A percentile compares a stretch with the other conserved stretches of the same genome.
Evolutionary conservation across 1,284 basidiomycete species (phyloP).

Genomic region (Bondarzewia mesenterica): DNA sequence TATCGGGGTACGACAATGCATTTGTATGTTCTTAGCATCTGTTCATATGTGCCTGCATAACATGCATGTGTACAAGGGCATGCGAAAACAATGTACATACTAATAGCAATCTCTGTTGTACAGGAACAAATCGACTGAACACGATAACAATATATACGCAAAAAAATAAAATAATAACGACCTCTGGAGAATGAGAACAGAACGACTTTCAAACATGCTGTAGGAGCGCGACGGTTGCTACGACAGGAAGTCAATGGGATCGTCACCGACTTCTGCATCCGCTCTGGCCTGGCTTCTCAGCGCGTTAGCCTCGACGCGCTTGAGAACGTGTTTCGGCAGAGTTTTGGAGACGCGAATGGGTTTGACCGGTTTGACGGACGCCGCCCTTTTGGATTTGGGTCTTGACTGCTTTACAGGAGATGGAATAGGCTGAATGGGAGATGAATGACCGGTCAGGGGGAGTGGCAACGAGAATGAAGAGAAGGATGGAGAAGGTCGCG

Average conservation of each 20-base stretch:
- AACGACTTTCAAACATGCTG: not conserved
- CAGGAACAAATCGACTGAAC: no score
- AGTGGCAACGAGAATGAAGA: not conserved
- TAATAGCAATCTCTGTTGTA: no score
- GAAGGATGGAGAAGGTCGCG: no score
- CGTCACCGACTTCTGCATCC: not conserved
- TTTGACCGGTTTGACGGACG: not conserved
- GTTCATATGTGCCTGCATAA: no score
- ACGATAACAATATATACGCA: no score
- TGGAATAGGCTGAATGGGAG: not conserved
- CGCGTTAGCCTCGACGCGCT: constrained; percentile 21
- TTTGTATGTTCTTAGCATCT: no score
- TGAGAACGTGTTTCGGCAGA: constrained; percentile 21
- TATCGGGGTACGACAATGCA: no score
- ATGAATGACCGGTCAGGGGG: not conserved
- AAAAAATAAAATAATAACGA: no score
- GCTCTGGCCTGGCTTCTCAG: not conserved
- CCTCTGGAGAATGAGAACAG: no score
- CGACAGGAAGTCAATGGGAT: not conserved
- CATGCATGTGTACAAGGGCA: no score
- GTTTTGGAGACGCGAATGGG: constrained; percentile 10
- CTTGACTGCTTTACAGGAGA: not conserved
- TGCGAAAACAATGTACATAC: no score
- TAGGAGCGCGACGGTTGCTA: not conserved
- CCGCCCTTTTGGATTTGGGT: not conserved